A percentile compares a stretch with the other conserved stretches of the same genome.
phyloP scores from a whole-genome alignment of 2,329 filamentous ascomycete species.

The Blumeria hordei region DNA sequence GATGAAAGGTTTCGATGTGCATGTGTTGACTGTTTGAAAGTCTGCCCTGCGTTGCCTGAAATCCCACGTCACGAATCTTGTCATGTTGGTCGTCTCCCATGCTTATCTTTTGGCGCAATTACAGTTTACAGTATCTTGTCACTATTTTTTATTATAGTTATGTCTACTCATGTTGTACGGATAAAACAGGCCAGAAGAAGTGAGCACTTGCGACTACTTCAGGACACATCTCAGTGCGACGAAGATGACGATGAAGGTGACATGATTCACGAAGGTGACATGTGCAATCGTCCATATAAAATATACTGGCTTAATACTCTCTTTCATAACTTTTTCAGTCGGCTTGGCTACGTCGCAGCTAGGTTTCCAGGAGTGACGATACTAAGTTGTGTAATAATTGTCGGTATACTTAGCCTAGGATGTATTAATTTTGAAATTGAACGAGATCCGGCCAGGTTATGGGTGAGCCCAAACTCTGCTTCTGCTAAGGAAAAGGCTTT shows the following conservation, averaged over 20 bases:
- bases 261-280: constrained; percentile 48
- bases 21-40: constrained; percentile 73
- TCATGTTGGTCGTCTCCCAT: constrained; percentile 69
- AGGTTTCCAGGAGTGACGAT: constrained; percentile 73
- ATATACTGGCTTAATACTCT: constrained; percentile 67
- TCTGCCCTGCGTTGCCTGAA: constrained; percentile 61
- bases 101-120: constrained; percentile 79
- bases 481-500: constrained; percentile 85
- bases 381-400: constrained; percentile 43
- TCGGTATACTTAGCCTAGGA: constrained; percentile 59
- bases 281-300: constrained; percentile 54
- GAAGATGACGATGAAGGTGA: constrained; percentile 77
- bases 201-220: constrained; percentile 65
- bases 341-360: constrained; percentile 57
- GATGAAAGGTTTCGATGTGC: constrained; percentile 73
- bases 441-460: constrained; percentile 69
- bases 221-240: constrained; percentile 63
- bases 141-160: constrained; percentile 37
- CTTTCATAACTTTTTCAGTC: constrained; percentile 58
- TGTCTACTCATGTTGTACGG: constrained; percentile 52
- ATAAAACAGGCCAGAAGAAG: constrained; percentile 50
- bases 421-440: constrained; percentile 82
- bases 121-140: constrained; percentile 58
- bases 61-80: constrained; percentile 49
- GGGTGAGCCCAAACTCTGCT: constrained; percentile 85